Base-by-base conservation (phyloP, 2,329 filamentous ascomycete genomes). In the Chrysosporium queenslandicum region DNA sequence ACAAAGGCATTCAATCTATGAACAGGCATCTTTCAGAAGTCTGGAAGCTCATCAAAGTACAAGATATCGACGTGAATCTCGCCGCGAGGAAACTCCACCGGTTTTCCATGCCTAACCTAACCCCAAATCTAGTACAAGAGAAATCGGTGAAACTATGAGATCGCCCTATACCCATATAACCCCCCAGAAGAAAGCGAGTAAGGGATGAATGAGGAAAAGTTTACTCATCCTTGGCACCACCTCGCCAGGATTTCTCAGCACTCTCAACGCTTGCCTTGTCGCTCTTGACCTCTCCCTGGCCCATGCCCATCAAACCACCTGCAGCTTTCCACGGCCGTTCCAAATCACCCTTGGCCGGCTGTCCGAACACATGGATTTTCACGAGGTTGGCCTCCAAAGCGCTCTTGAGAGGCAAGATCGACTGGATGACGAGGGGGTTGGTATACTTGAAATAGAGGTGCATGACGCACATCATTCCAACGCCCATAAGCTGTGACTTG, bases 391-490 rank as follows among this genome's bases (percentile, higher is more conserved):
- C 80, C 78, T 98, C 92, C 71, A 98, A 80, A 42, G 89, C 91
- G 68, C 86, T 80, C 84, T 98, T 98, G 72, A 97, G 78, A 30
- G 92, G 92, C 67, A 98, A 92, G 75, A 98, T 95, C 70, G 86
- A 94, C 81, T 98, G 92, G 76, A 98, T 95, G 65, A 96, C 77
- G 48, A 98, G 86, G 39, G 92, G 92, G 82, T 97, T 98, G 76
- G 90, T 97, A 84, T 97, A 98, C 72, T 96, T 90, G 79, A 98
- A 86, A 83, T 97, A 98, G 57, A 98, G 61, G 76, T 98, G 92
- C 91, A 98, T 97, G 66, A 96, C 87, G 57, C 73, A 82, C 91
- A 98, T 97, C 90, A 98, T 98, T 70, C 80, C 90, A 54, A 98
- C 78, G 55, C 92, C 92, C 87, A 95, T 97, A 64, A 94, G 74